phyloP scores from a whole-genome alignment of 257 asterid genomes.

The Mitragyna speciosa region DNA sequence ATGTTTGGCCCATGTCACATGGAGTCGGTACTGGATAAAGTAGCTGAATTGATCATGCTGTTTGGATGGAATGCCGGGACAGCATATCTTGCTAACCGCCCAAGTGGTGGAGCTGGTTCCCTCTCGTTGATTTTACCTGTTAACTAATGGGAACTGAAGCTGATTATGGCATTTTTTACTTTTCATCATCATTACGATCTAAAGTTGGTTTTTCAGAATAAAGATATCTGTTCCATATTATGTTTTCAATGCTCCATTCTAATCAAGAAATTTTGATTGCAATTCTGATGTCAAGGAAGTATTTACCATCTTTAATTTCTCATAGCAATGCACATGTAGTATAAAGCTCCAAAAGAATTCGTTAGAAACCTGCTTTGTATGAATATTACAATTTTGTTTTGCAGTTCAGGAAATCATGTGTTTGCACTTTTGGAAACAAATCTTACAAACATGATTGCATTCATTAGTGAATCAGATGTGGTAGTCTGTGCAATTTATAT shows the following conservation, averaged over 20 bases:
- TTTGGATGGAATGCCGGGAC: conserved; percentile 7
- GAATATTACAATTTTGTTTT: background rate
- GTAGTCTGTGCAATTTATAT: background rate
- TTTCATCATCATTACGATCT: background rate
- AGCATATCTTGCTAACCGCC: background rate
- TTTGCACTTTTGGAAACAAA: background rate
- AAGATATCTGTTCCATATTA: background rate
- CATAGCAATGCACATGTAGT: background rate
- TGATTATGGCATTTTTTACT: background rate
- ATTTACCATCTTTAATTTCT: background rate
- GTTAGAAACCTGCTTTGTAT: background rate
- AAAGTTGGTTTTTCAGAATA: background rate
- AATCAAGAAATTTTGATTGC: background rate
- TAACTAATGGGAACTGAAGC: background rate
- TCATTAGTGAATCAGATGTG: background rate
- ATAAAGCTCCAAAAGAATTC: background rate
- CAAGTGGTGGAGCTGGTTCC: conserved; percentile 1
- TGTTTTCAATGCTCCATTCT: background rate
- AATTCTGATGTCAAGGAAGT: background rate
- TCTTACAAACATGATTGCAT: background rate
- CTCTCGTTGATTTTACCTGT: background rate
- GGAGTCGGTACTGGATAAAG: background rate
- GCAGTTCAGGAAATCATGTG: background rate
- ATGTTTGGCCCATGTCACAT: background rate
- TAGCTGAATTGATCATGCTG: background rate